Evolutionary conservation across 1,139 yeast genomes (phyloP).

Genomic region (Kurtzmaniella quercitrusa): DNA sequence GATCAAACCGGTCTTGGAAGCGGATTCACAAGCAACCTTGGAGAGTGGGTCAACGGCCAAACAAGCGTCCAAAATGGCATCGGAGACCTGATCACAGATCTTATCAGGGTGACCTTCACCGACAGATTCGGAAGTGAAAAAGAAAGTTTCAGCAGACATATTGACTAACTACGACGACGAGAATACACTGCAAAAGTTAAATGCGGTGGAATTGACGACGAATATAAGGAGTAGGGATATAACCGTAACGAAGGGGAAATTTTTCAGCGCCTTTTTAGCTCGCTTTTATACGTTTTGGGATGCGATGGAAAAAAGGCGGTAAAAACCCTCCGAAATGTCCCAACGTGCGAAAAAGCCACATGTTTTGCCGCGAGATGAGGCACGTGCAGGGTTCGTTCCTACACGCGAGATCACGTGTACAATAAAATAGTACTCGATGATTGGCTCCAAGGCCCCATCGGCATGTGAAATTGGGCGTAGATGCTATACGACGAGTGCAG

Average conservation of each 20-base stretch:
- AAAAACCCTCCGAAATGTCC: neutral
- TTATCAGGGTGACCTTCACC: constrained; percentile 99
- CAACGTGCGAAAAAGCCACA: constrained; percentile 1
- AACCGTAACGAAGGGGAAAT: no score
- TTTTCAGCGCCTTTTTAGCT: no score
- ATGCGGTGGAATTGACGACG: no score
- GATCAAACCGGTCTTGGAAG: constrained; percentile 98
- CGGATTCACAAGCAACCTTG: constrained; percentile 99
- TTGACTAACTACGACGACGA: no score
- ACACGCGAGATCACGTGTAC: constrained; percentile 1
- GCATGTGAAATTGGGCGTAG: no score
- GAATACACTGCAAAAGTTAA: no score
- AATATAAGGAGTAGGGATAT: no score
- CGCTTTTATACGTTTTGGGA: neutral
- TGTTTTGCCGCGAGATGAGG: neutral
- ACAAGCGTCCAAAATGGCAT: constrained; percentile 98
- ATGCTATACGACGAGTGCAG: no score
- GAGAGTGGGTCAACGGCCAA: constrained; percentile 93
- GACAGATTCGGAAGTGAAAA: constrained; percentile 94
- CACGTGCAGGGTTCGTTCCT: neutral
- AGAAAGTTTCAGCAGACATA: constrained; percentile 31
- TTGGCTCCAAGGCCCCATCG: no score
- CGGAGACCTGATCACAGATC: constrained; percentile 99
- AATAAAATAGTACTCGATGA: no score
- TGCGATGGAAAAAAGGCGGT: neutral